Conservation (phyloP, 2,329 filamentous ascomycete genomes). For the Claviceps digitariae region DNA sequence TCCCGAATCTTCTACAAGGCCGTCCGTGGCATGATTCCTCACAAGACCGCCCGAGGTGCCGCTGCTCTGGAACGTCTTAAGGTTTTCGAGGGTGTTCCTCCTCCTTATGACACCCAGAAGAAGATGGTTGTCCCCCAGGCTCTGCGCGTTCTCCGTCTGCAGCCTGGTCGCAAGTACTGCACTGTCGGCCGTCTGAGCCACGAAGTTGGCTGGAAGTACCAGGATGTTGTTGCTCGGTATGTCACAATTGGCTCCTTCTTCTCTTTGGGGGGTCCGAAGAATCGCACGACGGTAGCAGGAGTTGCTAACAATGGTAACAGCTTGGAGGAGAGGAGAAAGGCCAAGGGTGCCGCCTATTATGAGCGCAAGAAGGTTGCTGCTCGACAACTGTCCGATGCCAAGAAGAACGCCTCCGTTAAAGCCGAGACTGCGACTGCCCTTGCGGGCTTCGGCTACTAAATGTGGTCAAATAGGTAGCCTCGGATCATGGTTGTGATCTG, state of each 20-base stretch:
- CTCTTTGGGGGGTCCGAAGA: neutral
- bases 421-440: constrained; percentile 79
- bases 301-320: constrained; percentile 32
- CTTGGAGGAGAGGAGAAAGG: constrained; percentile 98
- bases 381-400: constrained; percentile 80
- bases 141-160: constrained; percentile 86
- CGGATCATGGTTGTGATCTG: constrained; percentile 14
- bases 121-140: constrained; percentile 98
- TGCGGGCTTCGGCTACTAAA: constrained; percentile 83
- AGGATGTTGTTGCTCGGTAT: constrained; percentile 95
- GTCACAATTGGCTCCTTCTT: constrained; percentile 19
- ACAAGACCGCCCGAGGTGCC: constrained; percentile 98
- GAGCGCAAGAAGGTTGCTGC: constrained; percentile 97
- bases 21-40: constrained; percentile 98
- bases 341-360: constrained; percentile 98
- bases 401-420: constrained; percentile 83
- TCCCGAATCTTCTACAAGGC: constrained; percentile 99
- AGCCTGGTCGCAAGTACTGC: constrained; percentile 99
- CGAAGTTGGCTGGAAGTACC: constrained; percentile 99
- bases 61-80: constrained; percentile 97
- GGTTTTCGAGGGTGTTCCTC: constrained; percentile 98
- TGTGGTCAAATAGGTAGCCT: constrained; percentile 13
- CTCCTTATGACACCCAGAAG: constrained; percentile 99
- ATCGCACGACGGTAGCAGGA: neutral
- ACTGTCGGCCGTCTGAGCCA: constrained; percentile 94